Evolutionary conservation across 192 early-diverging fungal genomes (phyloP), one percentile per base, ranked within the genome.

Genomic region (Mortierella hygrophila): DNA sequence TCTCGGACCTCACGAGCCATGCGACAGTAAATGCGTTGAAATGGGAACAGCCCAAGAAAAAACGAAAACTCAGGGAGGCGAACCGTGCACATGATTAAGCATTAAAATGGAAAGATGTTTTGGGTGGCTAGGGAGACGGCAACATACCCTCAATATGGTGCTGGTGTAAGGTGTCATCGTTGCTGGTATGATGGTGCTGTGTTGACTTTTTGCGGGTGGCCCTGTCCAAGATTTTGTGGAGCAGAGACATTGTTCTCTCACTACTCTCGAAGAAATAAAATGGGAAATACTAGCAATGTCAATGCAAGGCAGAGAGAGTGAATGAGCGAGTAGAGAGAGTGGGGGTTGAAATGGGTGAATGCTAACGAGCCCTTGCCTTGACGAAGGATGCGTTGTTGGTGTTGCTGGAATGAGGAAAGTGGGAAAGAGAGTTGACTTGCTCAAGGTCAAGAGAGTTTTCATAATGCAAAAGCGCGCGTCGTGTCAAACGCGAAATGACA

Each of bases 151-250:
- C 60, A 7, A 6, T 46, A 26, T 76, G 60, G 13, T 38, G 38
- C 2, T 38, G 38, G 38, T 4, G 38, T 1, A 68, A n/a, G 8
- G 18, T 76, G 4, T 32, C 60, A 23, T 57, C 13, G 3, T 65
- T 15, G 60, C 2, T 32, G 60, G 4, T 65, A 15, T 65, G 29
- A 15, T 65, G 10, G 29, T 76, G 75, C 13, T 68, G 55, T 5
- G n/a, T 16, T 18, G 75, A 76, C 38, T 41, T 76, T 42, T 46
- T 76, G 42, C 55, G 26, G n/a, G 49, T 16, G 18, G 60, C 68
- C 60, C 68, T 76, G 60, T 76, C 75, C 42, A 70, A 6, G 11
- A 70, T 9, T 29, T 40, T 78, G 21, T 78, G 54, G 46, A 78
- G 49, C 21, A 70, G 29, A 18, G 76, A 32, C 60, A 65, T 21